Base-by-base conservation (phyloP, 495 filamentous ascomycete species). In the Jackrogersella minutella region DNA sequence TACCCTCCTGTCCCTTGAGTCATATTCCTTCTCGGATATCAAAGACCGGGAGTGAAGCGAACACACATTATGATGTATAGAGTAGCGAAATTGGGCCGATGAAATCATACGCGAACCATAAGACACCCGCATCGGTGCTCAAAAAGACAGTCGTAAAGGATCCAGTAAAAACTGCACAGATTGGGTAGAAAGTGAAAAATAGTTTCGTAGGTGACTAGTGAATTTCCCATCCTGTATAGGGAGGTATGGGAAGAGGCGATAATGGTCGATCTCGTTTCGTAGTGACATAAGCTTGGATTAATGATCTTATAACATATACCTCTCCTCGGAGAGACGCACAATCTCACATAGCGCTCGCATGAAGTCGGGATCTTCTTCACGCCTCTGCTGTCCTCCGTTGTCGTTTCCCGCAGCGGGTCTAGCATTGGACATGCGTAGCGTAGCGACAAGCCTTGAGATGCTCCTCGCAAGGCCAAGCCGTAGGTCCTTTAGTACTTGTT, bases 291-390 rank as follows among this genome's bases (percentile, higher is more conserved):
- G 9, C 14, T 17, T 17, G 16, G 10, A 30, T 2, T 5, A 19
- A 2, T 13, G 14, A 19, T 14, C 26, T 3, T 39, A 21, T 16
- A 57, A 69, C 61, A 64, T 64, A 26, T 64, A 69, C 30, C 66
- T 55, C 54, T 79, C 77, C 66, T 82, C 79, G 3, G 71, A 70
- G 6, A 74, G 72, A 28, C 75, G 72, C 19, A 82, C 80, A 8
- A 78, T 68, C 60, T 82, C 77, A 51, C 79, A 81, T 3, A 82
- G 71, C 31, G 79, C 73, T 43, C 77, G 64, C 68, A 82, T 60
- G 49, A 82, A 66, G 16, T 78, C 57, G 1, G 73, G 72, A 24
- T 81, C 77, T 3, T 76, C 66, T 53, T 60, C 63, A 0, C 59
- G 68, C 41, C 60, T 69, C 13, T 16, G 24, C 7, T 64, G 52